A percentile compares a stretch with the other conserved stretches of the same genome.
Evolutionary conservation across 2,329 filamentous ascomycete genomes (phyloP).

Genomic region (Trichophyton equinum): DNA sequence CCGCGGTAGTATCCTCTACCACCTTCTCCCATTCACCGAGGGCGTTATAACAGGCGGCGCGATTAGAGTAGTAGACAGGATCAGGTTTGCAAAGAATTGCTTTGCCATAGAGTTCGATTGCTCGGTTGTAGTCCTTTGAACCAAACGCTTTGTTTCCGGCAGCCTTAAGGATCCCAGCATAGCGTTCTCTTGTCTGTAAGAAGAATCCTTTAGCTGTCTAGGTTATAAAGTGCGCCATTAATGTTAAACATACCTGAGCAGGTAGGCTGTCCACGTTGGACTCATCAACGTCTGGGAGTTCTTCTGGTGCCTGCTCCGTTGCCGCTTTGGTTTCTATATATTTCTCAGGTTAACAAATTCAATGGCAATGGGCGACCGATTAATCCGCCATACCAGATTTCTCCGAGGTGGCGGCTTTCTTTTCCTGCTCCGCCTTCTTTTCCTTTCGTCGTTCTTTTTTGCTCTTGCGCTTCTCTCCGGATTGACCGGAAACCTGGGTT

Average conservation of each 20-base stretch:
- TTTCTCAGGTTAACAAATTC: slow-evolving; percentile 12
- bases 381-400: slow-evolving; percentile 11
- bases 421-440: slow-evolving; percentile 53
- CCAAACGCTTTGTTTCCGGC: slow-evolving; percentile 95
- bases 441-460: slow-evolving; percentile 85
- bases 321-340: slow-evolving; percentile 37
- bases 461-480: slow-evolving; percentile 54
- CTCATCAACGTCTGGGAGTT: slow-evolving; percentile 53
- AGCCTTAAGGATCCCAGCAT: slow-evolving; percentile 83
- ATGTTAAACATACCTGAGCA: slow-evolving; percentile 30
- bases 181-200: slow-evolving; percentile 63
- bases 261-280: slow-evolving; percentile 36
- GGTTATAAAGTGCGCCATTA: not conserved
- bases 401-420: slow-evolving; percentile 34
- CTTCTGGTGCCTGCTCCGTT: slow-evolving; percentile 44
- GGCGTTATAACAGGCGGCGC: slow-evolving; percentile 93
- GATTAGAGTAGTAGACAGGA: slow-evolving; percentile 97
- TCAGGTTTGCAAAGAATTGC: slow-evolving; percentile 95
- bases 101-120: slow-evolving; percentile 89
- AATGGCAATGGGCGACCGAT: slow-evolving; percentile 16
- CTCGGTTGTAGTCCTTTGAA: slow-evolving; percentile 81
- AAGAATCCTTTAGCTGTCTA: not conserved
- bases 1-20: slow-evolving; percentile 90
- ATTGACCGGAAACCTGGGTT: slow-evolving; percentile 22
- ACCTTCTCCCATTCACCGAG: slow-evolving; percentile 90